A percentile compares a stretch with the other conserved stretches of the same genome.
Conservation (phyloP, 1,139 yeast genomes). For the Pneumocystis murina region DNA sequence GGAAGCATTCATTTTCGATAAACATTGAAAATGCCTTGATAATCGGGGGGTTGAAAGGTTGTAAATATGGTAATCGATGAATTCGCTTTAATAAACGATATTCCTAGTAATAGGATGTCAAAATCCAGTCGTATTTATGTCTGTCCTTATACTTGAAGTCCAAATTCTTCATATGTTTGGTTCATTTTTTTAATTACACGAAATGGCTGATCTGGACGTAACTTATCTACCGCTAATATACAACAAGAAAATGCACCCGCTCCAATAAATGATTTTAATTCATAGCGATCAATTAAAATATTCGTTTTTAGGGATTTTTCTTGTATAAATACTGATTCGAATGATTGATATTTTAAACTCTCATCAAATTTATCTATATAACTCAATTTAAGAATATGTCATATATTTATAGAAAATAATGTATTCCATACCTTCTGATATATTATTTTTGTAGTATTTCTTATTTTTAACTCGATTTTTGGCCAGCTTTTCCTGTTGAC, state of each 20-base stretch:
- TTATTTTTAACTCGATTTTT: background rate
- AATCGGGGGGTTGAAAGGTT: background rate
- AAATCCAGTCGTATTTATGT: background rate
- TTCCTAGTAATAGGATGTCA: background rate
- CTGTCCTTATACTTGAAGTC: background rate
- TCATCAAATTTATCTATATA: background rate
- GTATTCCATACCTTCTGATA: background rate
- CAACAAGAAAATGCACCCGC: background rate
- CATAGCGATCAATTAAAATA: background rate
- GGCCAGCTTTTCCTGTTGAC: background rate
- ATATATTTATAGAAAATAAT: background rate
- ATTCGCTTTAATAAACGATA: background rate
- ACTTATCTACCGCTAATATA: background rate
- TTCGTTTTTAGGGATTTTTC: background rate
- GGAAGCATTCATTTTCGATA: background rate
- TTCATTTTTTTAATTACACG: constrained; percentile 1
- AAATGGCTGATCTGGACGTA: background rate
- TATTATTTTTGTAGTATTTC: background rate
- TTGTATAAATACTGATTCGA: background rate
- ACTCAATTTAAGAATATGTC: background rate
- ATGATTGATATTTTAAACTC: background rate
- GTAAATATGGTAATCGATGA: background rate
- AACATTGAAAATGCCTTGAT: background rate
- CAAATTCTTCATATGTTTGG: background rate
- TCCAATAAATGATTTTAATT: background rate